phyloP scores from a whole-genome alignment of 495 filamentous ascomycete species.

The Neurospora sp. region DNA sequence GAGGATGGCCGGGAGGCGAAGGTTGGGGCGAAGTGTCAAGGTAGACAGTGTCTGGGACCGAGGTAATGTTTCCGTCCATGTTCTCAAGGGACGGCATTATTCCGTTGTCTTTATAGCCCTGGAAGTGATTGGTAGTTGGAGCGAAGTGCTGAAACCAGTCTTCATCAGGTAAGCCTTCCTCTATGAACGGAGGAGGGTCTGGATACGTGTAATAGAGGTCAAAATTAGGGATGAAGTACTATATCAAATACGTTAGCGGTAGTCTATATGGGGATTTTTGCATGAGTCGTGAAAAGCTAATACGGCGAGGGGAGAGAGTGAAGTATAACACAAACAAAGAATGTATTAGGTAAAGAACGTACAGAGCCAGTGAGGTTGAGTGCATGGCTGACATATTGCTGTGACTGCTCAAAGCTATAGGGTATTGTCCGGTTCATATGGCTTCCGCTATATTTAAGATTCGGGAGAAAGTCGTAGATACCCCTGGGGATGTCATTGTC shows the following conservation, averaged over 20 bases:
- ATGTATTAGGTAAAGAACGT: not conserved
- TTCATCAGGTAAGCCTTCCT: not conserved
- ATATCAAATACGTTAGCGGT: not conserved
- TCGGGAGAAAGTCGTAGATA: not conserved
- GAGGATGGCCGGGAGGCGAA: not conserved
- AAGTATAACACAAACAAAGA: no score
- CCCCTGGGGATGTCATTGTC: not conserved
- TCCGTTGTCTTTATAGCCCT: rapidly evolving
- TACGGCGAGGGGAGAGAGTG: no score
- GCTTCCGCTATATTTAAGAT: no score
- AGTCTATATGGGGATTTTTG: not conserved
- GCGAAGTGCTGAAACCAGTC: not conserved
- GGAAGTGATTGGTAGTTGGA: not conserved
- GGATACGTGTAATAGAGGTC: not conserved
- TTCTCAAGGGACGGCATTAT: rapidly evolving
- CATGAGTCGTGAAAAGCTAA: no score
- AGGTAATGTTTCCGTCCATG: not conserved
- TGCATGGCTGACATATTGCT: no score
- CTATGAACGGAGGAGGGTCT: not conserved
- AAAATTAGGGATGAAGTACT: not conserved
- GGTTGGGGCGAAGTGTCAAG: rapidly evolving
- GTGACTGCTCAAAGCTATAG: no score
- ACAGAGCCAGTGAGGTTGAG: not conserved
- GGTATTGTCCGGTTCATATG: no score
- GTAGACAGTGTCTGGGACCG: not conserved